Base-by-base conservation (phyloP, 2,329 filamentous ascomycete genomes). In the Claviceps fusiformis region DNA sequence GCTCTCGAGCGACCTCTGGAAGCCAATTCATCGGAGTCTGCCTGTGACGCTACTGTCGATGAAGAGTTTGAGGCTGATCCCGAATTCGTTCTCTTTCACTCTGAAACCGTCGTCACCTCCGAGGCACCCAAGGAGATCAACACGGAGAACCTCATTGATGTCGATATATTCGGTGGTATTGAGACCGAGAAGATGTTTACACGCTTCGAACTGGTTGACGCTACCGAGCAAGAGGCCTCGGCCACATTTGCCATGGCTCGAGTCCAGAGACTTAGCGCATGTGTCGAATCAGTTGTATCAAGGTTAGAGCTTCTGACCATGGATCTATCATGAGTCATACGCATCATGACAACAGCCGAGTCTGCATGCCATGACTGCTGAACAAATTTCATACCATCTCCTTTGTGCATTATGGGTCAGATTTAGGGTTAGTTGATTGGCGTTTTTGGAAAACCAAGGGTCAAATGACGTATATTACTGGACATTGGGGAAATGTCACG, bases 131-230 rank as follows among this genome's bases (percentile, higher is more conserved):
- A 67, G 47, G 71, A 76, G 57, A 56, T 76, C 31, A 70, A 77
- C 55, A 69, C 71, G 19, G 75, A 75, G 13, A 66, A 63, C 41
- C 65, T 76, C 53, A 63, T 67, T 46, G 57, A 69, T 59, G 56
- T 70, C 57, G 66, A 74, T 59, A 68, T 78, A 59, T 76, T 80
- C 49, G 77, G 76, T 50, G 78, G 77, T 43, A 71, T 87, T 57
- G 73, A 78, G 57, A 66, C 78, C 1, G 83, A 86, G 62, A 91
- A 91, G 75, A 70, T 77, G 3, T 72, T 82, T 50, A 72, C 79
- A 15, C 76, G 79, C 51, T 81, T 80, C 62, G 80, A 86, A 60
- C 75, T 90, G n/a, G 72, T 87, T 35, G 78, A 86, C 55, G 74
- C 73, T 31, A 72, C 74, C 1, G 72, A 78, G 56, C 75, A 79